Percentiles rank a stretch among this genome's conserved stretches.
Conservation (phyloP, 768 basidiomycete genomes). For the Dendrothele bispora region DNA sequence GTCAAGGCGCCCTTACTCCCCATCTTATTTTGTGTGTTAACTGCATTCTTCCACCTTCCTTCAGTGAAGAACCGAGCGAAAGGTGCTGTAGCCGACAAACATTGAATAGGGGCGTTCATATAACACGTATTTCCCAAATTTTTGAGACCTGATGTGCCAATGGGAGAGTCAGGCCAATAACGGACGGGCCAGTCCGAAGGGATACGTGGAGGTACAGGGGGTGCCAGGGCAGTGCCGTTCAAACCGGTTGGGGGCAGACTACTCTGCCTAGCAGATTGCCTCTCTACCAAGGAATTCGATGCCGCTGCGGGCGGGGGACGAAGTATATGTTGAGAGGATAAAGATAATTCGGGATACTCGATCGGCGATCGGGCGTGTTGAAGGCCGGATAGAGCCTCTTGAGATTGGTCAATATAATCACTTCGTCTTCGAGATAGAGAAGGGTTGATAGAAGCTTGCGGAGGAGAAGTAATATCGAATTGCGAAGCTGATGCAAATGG, state of each 20-base stretch:
- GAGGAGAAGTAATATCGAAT: constrained; percentile 61
- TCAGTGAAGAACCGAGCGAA: constrained; percentile 93
- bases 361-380: constrained; percentile 42
- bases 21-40: constrained; percentile 84
- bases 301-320: constrained; percentile 83
- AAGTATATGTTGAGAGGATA: constrained; percentile 58
- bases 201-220: constrained; percentile 54
- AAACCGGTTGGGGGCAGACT: not conserved
- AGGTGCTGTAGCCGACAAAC: constrained; percentile 90
- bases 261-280: constrained; percentile 40
- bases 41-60: constrained; percentile 71
- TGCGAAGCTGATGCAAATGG: constrained; percentile 30
- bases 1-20: constrained; percentile 87
- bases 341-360: constrained; percentile 77
- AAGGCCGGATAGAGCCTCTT: constrained; percentile 55
- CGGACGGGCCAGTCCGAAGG: constrained; percentile 75
- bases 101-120: constrained; percentile 98
- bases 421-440: constrained; percentile 73
- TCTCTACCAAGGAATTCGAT: constrained; percentile 62
- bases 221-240: constrained; percentile 32
- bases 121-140: constrained; percentile 98
- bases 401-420: constrained; percentile 80
- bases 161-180: constrained; percentile 82
- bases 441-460: constrained; percentile 83
- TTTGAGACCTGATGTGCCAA: constrained; percentile 85